These are phyloP conservation scores for Triangularia setosa DNA, from an alignment of 2,329 filamentous ascomycete genomes.

Conservation along the genomic window DNA sequence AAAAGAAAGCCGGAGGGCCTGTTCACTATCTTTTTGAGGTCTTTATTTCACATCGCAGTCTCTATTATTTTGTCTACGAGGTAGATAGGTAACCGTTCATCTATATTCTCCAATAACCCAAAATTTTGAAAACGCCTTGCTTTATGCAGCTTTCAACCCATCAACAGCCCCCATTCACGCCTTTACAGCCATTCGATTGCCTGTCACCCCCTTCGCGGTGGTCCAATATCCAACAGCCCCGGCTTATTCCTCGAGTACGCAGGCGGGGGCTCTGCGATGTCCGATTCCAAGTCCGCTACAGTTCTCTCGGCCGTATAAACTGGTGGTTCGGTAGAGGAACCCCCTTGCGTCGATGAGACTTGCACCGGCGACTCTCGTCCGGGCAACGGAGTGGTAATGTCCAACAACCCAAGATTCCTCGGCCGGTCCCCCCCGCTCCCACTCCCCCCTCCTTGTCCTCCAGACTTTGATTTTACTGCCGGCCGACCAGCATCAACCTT, in stretches of 20 bases:
- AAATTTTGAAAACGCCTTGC: too few species aligned
- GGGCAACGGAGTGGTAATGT: not conserved
- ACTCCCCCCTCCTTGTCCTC: not conserved
- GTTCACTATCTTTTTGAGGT: too few species aligned
- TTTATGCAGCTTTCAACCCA: too few species aligned
- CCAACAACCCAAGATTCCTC: not conserved
- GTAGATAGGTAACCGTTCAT: too few species aligned
- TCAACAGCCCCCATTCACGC: too few species aligned
- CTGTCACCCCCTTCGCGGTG: not conserved
- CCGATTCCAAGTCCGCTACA: not conserved
- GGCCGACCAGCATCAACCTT: not conserved
- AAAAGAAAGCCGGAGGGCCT: too few species aligned
- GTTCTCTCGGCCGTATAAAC: not conserved
- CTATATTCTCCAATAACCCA: too few species aligned
- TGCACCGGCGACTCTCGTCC: not conserved
- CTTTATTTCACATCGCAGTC: too few species aligned
- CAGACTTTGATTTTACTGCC: not conserved
- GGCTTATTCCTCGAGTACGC: not conserved
- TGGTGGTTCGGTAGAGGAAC: not conserved
- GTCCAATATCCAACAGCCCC: not conserved
- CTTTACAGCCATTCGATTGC: not conserved
- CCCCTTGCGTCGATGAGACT: not conserved
- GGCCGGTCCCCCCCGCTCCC: not conserved
- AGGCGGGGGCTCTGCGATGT: not conserved
- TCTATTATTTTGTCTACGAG: too few species aligned